Evolutionary conservation across 768 basidiomycete genomes (phyloP), one percentile per base, ranked within the genome.

Genomic region (Russula vinacea): DNA sequence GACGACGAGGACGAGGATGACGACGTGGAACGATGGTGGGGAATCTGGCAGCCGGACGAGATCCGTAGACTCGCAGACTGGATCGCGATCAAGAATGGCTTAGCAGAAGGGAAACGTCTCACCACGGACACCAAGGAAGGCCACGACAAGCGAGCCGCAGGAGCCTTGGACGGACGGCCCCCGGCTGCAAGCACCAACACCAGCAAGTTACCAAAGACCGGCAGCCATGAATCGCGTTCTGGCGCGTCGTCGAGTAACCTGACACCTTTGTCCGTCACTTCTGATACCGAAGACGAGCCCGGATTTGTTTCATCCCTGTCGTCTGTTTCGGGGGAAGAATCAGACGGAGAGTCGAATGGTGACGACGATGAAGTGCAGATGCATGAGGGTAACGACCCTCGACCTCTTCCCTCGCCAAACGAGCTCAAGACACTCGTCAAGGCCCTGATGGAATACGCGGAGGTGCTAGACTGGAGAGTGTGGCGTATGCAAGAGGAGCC

Each of bases 11-110:
- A 73, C 6, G 72, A 71, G n/a, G n/a, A n/a, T 13, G 74, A 76
- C 0, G 76, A 75, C 5, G 80, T 76, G 3, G 81, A 85, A 58
- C 76, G 75, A n/a, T 92, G 90, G 90, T 91, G 89, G 88, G 87
- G 81, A 14, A 86, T 92, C 74, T 82, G 79, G 76, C 79, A 88
- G 10, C 83, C 85, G 0, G 75, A 75, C 42, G 88, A 91, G 63
- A 84, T 92, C 62, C 71, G 74, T 57, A 86, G 83, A 71, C 73
- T 91, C 24, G 83, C 84, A 2, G 80, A 84, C 56, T 92, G 88
- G 87, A 75, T 90, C 37, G 76, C 78, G 47, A 76, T 79, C 68
- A 83, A 81, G 71, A 76, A 79, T 56, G 78, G 74, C 19, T 71
- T 84, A 24, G 74, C 78, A 56, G 77, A 57, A 32, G 73, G 71